Evolutionary conservation across 2,329 filamentous ascomycete genomes (phyloP), one percentile per base, ranked within the genome.

Genomic region (Thelonectria blattea): DNA sequence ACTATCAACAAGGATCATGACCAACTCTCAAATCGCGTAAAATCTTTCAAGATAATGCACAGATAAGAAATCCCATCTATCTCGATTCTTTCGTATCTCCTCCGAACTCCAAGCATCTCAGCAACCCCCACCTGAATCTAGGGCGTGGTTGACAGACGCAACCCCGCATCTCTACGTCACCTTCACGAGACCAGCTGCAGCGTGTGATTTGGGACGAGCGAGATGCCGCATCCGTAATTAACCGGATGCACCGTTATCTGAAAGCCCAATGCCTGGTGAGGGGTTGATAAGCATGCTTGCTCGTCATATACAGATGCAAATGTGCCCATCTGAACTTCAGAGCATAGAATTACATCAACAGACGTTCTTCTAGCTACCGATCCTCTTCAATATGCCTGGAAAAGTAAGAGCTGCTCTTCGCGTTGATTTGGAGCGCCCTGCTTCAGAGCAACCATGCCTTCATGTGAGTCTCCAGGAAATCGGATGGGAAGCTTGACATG

Each of bases 391-490:
- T 9, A 71, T 71, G 68, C 61, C 68, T 53, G 60, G 66, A 6
- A 71, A 63, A 34, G 65, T 71, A 2, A 63, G 69, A 17, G 70
- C 68, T 9, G 69, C 65, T 8, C 60, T 68, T 41, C 65, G 63
- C 1, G 71, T 72, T 20, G 69, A 68, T 1, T 58, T 72, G 20
- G 68, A 72, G n/a, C 57, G 51, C 12, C 66, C 71, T 14, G 71
- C 71, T 6, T 56, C 65, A 2, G 68, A 72, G 20, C 71, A 72
- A 41, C 61, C 67, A 0, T 53, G 61, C 46, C 65, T 72, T 3
- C 71, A 72, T 77, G 58, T 60, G 52, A 56, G 58, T 50, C 5
- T 12, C 11, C 5, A 11, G 24, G 17, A 22, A 20, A 17, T 20
- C 9, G n/a, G 11, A n/a, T n/a, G 2, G n/a, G 22, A 3, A 24